Evolutionary conservation across 495 filamentous ascomycete species (phyloP).

Genomic region (Emericellopsis terricola): DNA sequence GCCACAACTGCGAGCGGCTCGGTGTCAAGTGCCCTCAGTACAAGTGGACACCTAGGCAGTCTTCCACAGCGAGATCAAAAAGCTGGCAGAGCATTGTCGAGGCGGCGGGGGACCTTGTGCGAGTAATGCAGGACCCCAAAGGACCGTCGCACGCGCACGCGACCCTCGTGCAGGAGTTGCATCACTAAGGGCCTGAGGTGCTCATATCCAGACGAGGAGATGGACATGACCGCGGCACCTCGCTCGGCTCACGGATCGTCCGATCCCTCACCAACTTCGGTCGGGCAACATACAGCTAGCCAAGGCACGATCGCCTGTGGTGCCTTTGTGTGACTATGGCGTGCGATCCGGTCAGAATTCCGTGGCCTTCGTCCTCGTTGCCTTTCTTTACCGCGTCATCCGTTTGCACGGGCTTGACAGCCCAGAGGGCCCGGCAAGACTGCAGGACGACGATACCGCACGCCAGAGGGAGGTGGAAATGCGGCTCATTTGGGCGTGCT

Average conservation of each 20-base stretch:
- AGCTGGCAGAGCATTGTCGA: constrained; percentile 1
- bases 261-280: too few species aligned
- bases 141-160: constrained; percentile 1
- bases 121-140: constrained; percentile 1
- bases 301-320: too few species aligned
- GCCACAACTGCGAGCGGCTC: constrained; percentile 1
- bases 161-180: constrained; percentile 1
- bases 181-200: neutral
- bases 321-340: constrained; percentile 1
- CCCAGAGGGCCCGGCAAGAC: neutral
- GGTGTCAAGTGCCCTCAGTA: constrained; percentile 1
- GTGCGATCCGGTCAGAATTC: neutral
- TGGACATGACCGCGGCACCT: too few species aligned
- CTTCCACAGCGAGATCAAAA: constrained; percentile 1
- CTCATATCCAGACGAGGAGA: constrained; percentile 1
- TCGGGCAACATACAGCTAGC: too few species aligned
- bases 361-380: neutral
- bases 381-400: constrained; percentile 1
- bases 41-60: constrained; percentile 1
- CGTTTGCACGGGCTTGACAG: neutral
- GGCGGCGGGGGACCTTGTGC: constrained; percentile 1
- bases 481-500: constrained; percentile 2
- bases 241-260: too few species aligned
- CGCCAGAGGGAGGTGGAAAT: neutral
- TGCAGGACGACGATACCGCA: neutral